These are phyloP conservation scores for Pulveroboletus sp. DNA, from an alignment of 768 basidiomycete genomes.

Conservation along the genomic window DNA sequence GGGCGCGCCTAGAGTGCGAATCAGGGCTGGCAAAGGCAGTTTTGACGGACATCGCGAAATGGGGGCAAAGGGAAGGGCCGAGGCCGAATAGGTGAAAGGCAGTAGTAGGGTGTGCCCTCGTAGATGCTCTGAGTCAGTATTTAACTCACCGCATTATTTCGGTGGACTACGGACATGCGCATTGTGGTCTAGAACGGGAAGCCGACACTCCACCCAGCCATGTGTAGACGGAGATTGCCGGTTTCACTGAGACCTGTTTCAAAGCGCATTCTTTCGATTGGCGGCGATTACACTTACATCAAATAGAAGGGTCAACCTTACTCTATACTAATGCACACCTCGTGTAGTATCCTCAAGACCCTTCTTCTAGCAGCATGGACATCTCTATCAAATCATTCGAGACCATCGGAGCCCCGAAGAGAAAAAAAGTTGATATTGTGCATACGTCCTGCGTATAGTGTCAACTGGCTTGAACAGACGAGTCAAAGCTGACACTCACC, in stretches of 20 bases:
- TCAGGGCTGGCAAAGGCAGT: background rate
- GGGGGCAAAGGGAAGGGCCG: background rate
- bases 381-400: background rate
- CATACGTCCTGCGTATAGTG: background rate
- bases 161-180: slow-evolving; percentile 10
- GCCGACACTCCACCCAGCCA: background rate
- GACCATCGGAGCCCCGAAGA: background rate
- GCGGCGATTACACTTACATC: slow-evolving; percentile 15
- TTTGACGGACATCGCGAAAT: slow-evolving; percentile 13
- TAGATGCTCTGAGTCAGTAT: slow-evolving; percentile 10
- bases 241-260: too few species aligned
- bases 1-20: slow-evolving; percentile 8
- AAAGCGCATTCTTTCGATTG: background rate
- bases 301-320: background rate
- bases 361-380: background rate
- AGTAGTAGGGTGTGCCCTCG: background rate
- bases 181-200: slow-evolving; percentile 22
- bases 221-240: slow-evolving; percentile 18
- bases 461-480: background rate
- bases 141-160: slow-evolving; percentile 20
- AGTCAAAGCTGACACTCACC: slow-evolving; percentile 1
- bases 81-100: background rate
- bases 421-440: background rate
- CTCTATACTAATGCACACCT: background rate
- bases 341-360: background rate